Base-by-base conservation (phyloP, 768 basidiomycete species). In the Tulasnella sp. region DNA sequence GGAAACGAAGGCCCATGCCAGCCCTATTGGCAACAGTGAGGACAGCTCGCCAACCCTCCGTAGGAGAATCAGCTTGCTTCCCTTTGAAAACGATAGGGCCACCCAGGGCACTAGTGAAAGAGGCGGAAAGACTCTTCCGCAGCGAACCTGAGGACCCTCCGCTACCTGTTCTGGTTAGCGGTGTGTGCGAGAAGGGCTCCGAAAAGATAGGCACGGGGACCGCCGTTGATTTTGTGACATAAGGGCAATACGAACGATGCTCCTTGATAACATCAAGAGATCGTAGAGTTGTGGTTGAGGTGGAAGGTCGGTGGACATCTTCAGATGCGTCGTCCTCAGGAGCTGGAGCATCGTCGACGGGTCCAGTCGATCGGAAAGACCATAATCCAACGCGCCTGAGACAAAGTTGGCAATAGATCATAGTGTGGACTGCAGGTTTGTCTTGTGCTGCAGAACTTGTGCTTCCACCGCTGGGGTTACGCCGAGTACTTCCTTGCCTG, bases 161-260 rank as follows among this genome's bases (percentile, higher is more conserved):
- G 34, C 31, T 49, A 27, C 32, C 31, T 6, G 63, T 48, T 34
- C 36, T 46, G 23, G 56, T 59, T 4, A 58, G 54, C 23, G 40
- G 56, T 8, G 62, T 51, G 6, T 43, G 41, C 19, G 57, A n/a
- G 5, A 63, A 40, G 32, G 56, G 52, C 36, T 53, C 46, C 5
- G 62, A 59, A 36, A 57, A 46, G 46, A 41, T 19, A 48, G 34
- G 55, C 11, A 36, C 34, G 12, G 65, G 59, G 6, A 66, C 31
- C 4, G 58, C 37, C 6, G 65, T 65, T 2, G 63, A 59, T 40
- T 59, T 62, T 39, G 57, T 57, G 17, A 86, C 77, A 60, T 87
- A 90, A n/a, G 87, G 87, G 62, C 88, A 90, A 63, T 85, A 87
- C 2, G 84, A 83, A 25, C 87, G 77, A 65, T 90, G 88, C 67